These are phyloP conservation scores for Catunica adiposa DNA, from an alignment of 2,329 filamentous ascomycete genomes.

Conservation along the genomic window DNA sequence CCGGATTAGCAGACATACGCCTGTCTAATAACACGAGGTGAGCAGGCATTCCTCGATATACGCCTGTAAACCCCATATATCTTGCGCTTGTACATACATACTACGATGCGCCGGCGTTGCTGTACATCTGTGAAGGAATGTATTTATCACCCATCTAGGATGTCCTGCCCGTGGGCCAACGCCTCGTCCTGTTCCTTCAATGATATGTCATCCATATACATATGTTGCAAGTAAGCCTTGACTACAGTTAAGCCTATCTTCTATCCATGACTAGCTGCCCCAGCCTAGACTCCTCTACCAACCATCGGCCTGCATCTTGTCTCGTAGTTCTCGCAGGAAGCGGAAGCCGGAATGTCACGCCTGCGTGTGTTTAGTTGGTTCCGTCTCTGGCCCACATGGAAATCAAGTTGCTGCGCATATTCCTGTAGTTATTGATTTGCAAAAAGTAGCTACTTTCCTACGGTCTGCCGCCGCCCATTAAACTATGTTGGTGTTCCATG, in stretches of 20 bases:
- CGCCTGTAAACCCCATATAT: background rate
- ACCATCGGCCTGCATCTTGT: background rate
- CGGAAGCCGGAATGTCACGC: background rate
- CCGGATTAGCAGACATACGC: background rate
- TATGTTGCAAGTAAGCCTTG: background rate
- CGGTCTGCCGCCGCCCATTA: background rate
- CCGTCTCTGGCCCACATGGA: background rate
- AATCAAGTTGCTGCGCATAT: background rate
- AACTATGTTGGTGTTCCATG: background rate
- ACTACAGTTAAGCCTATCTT: background rate
- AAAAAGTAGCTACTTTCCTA: background rate
- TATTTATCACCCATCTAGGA: background rate
- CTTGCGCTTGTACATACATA: too few relatives aligned
- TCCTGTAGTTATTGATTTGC: background rate
- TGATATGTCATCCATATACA: background rate
- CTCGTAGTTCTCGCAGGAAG: background rate
- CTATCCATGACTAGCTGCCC: background rate
- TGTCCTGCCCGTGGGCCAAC: background rate
- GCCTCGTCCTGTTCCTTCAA: background rate
- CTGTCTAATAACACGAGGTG: background rate
- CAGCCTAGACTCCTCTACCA: background rate
- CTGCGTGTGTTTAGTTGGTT: background rate
- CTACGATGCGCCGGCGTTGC: too few relatives aligned
- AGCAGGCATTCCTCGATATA: background rate
- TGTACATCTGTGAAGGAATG: too few relatives aligned